Evolutionary conservation across 768 basidiomycete species (phyloP).

Genomic region (Lactarius indigo): DNA sequence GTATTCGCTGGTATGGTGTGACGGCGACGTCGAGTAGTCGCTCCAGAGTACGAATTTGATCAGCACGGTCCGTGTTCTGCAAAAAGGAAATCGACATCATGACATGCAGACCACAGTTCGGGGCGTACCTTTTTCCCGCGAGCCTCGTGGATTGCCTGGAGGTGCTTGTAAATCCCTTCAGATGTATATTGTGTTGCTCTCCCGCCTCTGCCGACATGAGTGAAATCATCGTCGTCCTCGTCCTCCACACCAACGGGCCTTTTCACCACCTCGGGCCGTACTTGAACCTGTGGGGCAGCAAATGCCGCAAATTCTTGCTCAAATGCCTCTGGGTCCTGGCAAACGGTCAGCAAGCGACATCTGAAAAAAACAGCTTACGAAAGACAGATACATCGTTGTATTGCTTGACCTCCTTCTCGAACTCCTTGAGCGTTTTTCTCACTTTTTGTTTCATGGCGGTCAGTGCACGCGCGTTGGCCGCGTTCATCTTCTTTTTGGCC

Average conservation of each 20-base stretch:
- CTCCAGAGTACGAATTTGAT: slow-evolving; percentile 90
- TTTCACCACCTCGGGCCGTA: slow-evolving; percentile 37
- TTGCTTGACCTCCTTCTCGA: slow-evolving; percentile 73
- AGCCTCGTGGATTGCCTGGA: slow-evolving; percentile 88
- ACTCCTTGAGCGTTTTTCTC: slow-evolving; percentile 86
- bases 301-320: slow-evolving; percentile 66
- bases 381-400: slow-evolving; percentile 64
- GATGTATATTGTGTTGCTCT: slow-evolving; percentile 77
- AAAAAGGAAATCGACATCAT: neutral
- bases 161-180: slow-evolving; percentile 86
- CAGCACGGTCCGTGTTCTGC: slow-evolving; percentile 93
- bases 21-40: slow-evolving; percentile 80
- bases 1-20: slow-evolving; percentile 89
- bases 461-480: slow-evolving; percentile 87
- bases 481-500: slow-evolving; percentile 95
- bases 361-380: neutral
- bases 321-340: slow-evolving; percentile 85
- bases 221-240: slow-evolving; percentile 68
- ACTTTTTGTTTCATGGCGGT: slow-evolving; percentile 99
- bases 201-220: slow-evolving; percentile 88
- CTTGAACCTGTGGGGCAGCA: slow-evolving; percentile 44
- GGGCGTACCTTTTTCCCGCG: slow-evolving; percentile 86
- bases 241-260: slow-evolving; percentile 35
- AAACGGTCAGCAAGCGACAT: neutral
- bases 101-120: neutral